Evolutionary conservation across 176 grass and related monocot genomes (phyloP), one percentile per base, ranked within the genome.

Genomic region (Canna indica): DNA sequence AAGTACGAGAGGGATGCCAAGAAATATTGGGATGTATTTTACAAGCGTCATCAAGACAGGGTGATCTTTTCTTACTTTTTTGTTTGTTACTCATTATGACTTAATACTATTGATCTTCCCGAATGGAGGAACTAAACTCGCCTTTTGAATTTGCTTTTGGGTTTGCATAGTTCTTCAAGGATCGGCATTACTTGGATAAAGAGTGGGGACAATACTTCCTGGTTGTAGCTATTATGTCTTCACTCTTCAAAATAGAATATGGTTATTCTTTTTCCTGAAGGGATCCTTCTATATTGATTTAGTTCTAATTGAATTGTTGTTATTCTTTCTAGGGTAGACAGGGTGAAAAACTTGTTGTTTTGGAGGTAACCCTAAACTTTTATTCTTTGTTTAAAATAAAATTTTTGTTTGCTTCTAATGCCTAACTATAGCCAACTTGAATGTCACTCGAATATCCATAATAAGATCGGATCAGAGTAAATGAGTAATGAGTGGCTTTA

Each of bases 11-110:
- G 75, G 67, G 94, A 92, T 68, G 89, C 89, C 41, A 87, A 80
- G 75, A 92, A 84, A 82, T 97, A 97, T 58, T 97, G 89, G 94
- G 94, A 97, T 42, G 76, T 97, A 52, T 97, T 97, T 76, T 97
- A 97, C 79, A 84, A 85, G 82, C 89, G 94, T 25, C 89, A 97
- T 71, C 84, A 92, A 81, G 86, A 90, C 80, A 92, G 85, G 77
- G 94, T 97, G 31, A 60, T 14, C 56, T 75, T 29, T 14, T 9
- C 70, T 29, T 47, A 12, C 20, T 31, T n/a, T n/a, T 31, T 2
- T 59, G 20, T 77, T 76, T 56, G n/a, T 28, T 9, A 1, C 34
- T 75, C 5, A 22, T 50, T 67, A 2, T 29, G n/a, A 47, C n/a
- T 2, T 71, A 7, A 18, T 4, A 30, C 68, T 32, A 7, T 11